Evolutionary conservation across 345 rosid species (phyloP).

Genomic region (Gossypium stocksii): DNA sequence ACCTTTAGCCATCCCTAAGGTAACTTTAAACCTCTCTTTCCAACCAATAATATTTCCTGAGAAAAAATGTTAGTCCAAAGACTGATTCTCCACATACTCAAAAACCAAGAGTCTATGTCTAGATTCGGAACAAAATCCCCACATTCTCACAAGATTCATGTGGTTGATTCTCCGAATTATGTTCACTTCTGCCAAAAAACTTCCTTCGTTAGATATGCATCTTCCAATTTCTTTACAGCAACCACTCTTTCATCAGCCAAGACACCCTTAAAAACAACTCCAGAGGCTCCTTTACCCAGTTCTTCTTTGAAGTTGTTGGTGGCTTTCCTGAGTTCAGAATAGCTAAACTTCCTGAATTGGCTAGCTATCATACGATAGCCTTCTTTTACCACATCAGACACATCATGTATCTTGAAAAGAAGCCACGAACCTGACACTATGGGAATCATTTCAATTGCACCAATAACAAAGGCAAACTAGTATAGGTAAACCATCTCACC

Average conservation of each 20-base stretch:
- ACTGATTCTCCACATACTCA: constrained; percentile 40
- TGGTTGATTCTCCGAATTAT: constrained; percentile 46
- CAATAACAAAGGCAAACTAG: constrained; percentile 27
- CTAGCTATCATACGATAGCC: constrained; percentile 24
- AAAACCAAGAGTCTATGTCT: constrained; percentile 41
- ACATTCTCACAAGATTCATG: constrained; percentile 46
- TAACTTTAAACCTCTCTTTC: constrained; percentile 46
- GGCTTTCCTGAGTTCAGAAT: constrained; percentile 30
- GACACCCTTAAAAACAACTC: constrained; percentile 44
- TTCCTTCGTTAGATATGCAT: constrained; percentile 33
- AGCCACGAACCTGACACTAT: constrained; percentile 29
- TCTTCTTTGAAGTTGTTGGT: constrained; percentile 32
- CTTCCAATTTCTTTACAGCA: constrained; percentile 47
- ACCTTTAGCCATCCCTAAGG: constrained; percentile 45
- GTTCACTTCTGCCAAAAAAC: constrained; percentile 47
- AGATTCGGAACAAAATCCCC: constrained; percentile 44
- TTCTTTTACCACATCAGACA: constrained; percentile 11
- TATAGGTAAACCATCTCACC: constrained; percentile 33
- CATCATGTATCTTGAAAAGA: constrained; percentile 15
- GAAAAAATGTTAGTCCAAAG: constrained; percentile 44
- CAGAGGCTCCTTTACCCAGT: constrained; percentile 51
- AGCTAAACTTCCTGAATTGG: constrained; percentile 33
- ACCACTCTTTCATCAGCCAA: constrained; percentile 32
- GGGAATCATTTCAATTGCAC: constrained; percentile 30
- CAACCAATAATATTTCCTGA: constrained; percentile 32